Evolutionary conservation across 108 stramenopile species (phyloP), one percentile per base, ranked within the genome.

Genomic region (Fistulifera pelliculosa): DNA sequence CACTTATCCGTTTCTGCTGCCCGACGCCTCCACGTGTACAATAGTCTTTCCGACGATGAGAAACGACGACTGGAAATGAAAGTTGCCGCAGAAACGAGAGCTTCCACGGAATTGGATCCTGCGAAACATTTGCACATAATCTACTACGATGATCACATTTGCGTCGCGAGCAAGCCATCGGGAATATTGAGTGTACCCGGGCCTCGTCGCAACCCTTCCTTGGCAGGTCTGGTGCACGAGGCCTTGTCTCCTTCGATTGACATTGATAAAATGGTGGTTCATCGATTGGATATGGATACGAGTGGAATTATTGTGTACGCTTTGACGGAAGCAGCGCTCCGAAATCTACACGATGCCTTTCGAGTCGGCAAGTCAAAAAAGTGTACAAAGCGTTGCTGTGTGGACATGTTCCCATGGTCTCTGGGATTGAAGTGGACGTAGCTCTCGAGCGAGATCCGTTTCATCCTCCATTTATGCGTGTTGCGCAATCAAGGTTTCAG

Each of bases 241-340:
- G 21, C 40, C 28, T 80, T 41, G 52, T 53, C 38, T 23, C 51
- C 24, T 14, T 41, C 44, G 35, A 49, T 54, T 49, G 17, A 60
- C 8, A 28, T 47, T n/a, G 58, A 47, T 10, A 10, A 60, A 38
- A 83, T 85, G 83, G 75, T 87, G 47, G 76, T 81, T 23, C 90
- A 91, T 68, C 76, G 90, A 49, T 66, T 91, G 39, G 90, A 85
- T 43, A 87, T 91, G 85, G 90, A 87, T 63, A 91, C 90, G 1
- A 73, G 70, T 26, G 90, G 90, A 13, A 47, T 91, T n/a, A 74
- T 91, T 10, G 62, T 91, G 6, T 85, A 78, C 60, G 81, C 74
- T 25, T 65, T 72, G 45, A 72, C 70, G 1, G 25, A 51, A 38
- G 39, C 40, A 4, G 55, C 69, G 7, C 58, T 81, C 56, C 45